Base-by-base conservation (phyloP, 345 rosid genomes). In the Crucihimalaya himalaica region DNA sequence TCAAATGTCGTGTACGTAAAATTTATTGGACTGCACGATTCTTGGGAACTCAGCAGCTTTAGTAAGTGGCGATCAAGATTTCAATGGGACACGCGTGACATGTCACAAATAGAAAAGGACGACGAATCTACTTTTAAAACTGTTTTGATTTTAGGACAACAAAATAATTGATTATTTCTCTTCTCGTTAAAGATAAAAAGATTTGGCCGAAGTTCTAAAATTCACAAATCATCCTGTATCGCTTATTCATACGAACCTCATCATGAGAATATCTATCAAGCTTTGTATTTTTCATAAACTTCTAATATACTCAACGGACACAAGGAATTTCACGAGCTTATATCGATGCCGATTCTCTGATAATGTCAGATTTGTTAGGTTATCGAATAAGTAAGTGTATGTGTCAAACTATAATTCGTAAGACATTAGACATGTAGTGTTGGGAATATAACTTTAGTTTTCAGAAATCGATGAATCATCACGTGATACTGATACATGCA, bases 11-110 rank as follows among this genome's bases (percentile, higher is more conserved):
- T 67, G 62, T 74, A 74, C 73, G 67, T 67, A 15, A 51, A 11
- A 55, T 56, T 15, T 51, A 52, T 32, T 52, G 79, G 73, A 75
- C 31, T 61, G 69, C 79, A 69, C 79, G 71, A 76, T 54, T 12
- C 7, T 39, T 45, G 57, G 64, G 70, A 70, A 56, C 69, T 62
- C 70, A 12, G 32, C 45, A 63, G 66, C 71, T 70, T 70, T 76
- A 48, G 37, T 61, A 34, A 76, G 79, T 62, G 75, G 75, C 59
- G 75, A 76, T 53, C 54, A 29, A 45, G 64, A 55, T 76, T 52
- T 43, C 34, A 69, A 46, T 47, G 66, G 65, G 71, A 70, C 80
- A 70, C 47, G 71, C 70, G 8, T 76, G 71, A 46, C 71, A 55
- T 70, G 60, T 76, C 74, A 34, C 63, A 34, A 25, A 45, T 16